These are phyloP conservation scores for Morella rubra DNA, from an alignment of 306 rosid genomes.

Conservation along the genomic window DNA sequence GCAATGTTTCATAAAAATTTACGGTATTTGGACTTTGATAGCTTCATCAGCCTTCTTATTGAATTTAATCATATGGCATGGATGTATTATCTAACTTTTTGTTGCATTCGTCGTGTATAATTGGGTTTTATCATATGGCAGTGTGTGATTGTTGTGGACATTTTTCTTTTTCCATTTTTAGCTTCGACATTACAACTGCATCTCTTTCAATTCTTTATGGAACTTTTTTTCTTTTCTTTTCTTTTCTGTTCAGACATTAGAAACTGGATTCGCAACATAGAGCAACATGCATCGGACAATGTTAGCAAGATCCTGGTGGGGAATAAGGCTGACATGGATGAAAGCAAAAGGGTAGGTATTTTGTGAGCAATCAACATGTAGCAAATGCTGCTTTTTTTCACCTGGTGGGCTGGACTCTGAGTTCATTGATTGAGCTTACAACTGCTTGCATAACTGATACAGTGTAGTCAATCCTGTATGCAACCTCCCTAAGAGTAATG, in stretches of 20 bases:
- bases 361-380: neutral
- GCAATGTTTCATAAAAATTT: neutral
- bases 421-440: neutral
- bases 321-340: slow-evolving; percentile 92
- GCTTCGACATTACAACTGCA: neutral
- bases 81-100: neutral
- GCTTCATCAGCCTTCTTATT: neutral
- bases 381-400: slow-evolving; percentile 9
- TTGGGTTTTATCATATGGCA: neutral
- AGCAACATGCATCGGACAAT: slow-evolving; percentile 81
- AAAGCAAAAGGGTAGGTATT: slow-evolving; percentile 70
- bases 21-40: neutral
- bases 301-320: slow-evolving; percentile 81
- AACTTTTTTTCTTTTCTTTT: slow-evolving; percentile 4
- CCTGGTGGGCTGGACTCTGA: slow-evolving; percentile 12
- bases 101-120: neutral
- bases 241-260: slow-evolving; percentile 59
- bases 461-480: slow-evolving; percentile 12
- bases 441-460: slow-evolving; percentile 7
- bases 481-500: neutral
- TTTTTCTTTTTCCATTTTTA: neutral
- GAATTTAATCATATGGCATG: neutral
- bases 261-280: slow-evolving; percentile 89
- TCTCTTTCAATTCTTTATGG: slow-evolving; percentile 21
- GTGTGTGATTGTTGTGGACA: neutral